phyloP scores from a whole-genome alignment of 192 early-diverging fungal species.

The Paraglomus occultum region DNA sequence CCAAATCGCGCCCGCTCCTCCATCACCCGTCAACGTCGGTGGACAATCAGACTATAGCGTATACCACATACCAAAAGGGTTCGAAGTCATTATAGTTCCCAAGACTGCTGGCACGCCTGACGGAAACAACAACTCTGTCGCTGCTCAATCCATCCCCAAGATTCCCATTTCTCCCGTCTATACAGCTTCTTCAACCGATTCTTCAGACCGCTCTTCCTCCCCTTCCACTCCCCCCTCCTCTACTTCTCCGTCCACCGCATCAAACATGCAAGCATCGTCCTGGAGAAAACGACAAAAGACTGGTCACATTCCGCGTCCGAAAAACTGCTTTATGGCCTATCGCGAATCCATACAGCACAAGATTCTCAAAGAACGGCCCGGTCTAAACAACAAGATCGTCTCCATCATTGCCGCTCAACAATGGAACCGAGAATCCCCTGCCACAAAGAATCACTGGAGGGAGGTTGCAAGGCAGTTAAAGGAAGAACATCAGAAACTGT shows the following conservation, averaged over 20 bases:
- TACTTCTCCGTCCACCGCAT: background rate
- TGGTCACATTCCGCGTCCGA: constrained; percentile 37
- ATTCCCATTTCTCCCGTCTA: background rate
- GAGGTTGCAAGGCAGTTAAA: constrained; percentile 28
- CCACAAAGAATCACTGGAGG: constrained; percentile 26
- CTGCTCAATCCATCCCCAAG: background rate
- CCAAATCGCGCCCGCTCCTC: constrained; percentile 24
- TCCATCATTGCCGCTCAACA: constrained; percentile 31
- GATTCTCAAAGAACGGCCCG: constrained; percentile 14
- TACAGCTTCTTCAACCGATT: too few species aligned
- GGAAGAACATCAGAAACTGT: constrained; percentile 24
- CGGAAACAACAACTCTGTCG: background rate
- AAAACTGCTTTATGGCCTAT: constrained; percentile 42
- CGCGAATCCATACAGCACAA: constrained; percentile 52
- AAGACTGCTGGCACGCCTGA: too few species aligned
- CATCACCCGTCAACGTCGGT: background rate
- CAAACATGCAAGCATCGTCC: background rate
- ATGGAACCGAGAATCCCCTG: constrained; percentile 33
- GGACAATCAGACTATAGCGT: constrained; percentile 27
- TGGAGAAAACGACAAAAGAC: constrained; percentile 21
- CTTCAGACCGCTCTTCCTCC: too few species aligned
- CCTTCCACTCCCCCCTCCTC: background rate
- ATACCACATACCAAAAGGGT: constrained; percentile 29
- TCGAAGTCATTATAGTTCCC: constrained; percentile 23
- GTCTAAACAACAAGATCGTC: constrained; percentile 32